These are phyloP conservation scores for Chytriomyces sp. DNA, from an alignment of 192 early-diverging fungal genomes.

Conservation along the genomic window DNA sequence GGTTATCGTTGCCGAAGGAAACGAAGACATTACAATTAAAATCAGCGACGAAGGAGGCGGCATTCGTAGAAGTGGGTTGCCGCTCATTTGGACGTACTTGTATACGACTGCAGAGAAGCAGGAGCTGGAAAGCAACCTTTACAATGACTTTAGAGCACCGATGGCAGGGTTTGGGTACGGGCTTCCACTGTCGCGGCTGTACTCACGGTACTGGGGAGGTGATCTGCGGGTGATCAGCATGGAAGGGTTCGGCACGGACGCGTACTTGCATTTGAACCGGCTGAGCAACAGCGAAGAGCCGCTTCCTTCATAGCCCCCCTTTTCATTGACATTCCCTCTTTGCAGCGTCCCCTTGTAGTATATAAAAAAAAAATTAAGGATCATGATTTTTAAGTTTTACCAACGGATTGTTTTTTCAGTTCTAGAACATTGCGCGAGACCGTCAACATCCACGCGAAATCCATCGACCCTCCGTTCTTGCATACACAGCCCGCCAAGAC, in stretches of 20 bases:
- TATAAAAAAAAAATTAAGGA: too few relatives aligned
- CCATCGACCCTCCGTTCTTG: too few relatives aligned
- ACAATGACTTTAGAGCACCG: constrained; percentile 10
- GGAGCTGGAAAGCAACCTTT: constrained; percentile 26
- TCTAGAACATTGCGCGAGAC: background rate
- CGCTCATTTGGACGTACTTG: constrained; percentile 93
- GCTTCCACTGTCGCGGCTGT: constrained; percentile 85
- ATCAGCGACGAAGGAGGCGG: constrained; percentile 95
- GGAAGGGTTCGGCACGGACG: constrained; percentile 94
- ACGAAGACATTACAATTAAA: constrained; percentile 75
- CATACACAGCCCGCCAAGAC: background rate
- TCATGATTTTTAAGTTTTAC: too few relatives aligned
- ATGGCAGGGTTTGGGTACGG: constrained; percentile 84
- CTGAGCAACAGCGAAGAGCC: constrained; percentile 92
- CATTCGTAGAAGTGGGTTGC: constrained; percentile 81
- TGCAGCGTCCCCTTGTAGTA: too few relatives aligned
- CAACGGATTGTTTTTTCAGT: too few relatives aligned
- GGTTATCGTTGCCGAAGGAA: constrained; percentile 78
- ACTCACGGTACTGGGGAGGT: constrained; percentile 97
- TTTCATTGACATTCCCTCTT: too few relatives aligned
- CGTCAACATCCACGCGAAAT: background rate
- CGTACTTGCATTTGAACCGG: constrained; percentile 89
- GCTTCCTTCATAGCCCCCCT: background rate
- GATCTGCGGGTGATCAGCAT: constrained; percentile 91
- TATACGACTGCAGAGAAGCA: constrained; percentile 56